A percentile compares a stretch with the other conserved stretches of the same genome.
These are phyloP conservation scores for Petrea volubilis DNA, from an alignment of 257 asterid species.

Conservation along the genomic window DNA sequence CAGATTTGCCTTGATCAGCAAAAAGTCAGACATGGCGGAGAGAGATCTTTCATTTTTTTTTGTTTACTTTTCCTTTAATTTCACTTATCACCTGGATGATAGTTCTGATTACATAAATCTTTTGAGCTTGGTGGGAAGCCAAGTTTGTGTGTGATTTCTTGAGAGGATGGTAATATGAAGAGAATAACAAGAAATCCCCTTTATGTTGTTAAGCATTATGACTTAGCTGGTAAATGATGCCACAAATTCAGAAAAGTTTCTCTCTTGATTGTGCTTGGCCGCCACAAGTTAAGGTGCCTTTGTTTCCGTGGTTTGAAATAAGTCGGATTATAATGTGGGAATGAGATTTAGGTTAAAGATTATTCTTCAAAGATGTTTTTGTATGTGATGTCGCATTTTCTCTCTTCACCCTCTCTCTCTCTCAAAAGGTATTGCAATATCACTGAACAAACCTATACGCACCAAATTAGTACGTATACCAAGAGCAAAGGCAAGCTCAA, in stretches of 20 bases:
- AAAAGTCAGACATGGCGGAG: conserved; percentile 18
- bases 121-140: conserved; percentile 14
- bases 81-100: conserved; percentile 20
- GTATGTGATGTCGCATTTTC: too few species aligned
- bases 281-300: not conserved
- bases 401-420: too few species aligned
- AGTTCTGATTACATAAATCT: conserved; percentile 3
- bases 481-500: too few species aligned
- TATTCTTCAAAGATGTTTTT: too few species aligned
- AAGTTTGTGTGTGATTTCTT: not conserved
- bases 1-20: not conserved
- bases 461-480: too few species aligned
- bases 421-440: too few species aligned
- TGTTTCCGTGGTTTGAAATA: not conserved
- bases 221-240: not conserved
- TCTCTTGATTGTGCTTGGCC: not conserved
- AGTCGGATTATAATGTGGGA: not conserved
- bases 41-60: conserved; percentile 6
- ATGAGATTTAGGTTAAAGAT: too few species aligned
- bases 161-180: not conserved
- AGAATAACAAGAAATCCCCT: not conserved
- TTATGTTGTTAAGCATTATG: not conserved
- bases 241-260: not conserved
- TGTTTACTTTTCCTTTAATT: not conserved
- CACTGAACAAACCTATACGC: too few species aligned